These are phyloP conservation scores for Adansonia rubrostipa DNA, from an alignment of 441 rosid species.

Conservation along the genomic window DNA sequence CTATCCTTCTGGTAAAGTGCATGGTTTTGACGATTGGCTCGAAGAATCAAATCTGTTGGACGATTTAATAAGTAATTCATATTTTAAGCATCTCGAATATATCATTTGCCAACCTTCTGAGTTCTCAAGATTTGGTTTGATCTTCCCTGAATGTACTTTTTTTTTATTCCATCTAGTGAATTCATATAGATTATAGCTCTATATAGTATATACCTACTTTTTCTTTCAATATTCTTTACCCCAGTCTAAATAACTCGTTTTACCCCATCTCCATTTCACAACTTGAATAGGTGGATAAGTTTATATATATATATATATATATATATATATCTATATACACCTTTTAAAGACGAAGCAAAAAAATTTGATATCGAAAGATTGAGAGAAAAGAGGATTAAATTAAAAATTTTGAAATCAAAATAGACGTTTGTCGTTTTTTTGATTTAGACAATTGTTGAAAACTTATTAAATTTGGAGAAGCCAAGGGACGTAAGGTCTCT, in stretches of 20 bases:
- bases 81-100: slow-evolving; percentile 39
- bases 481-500: no score
- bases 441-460: no score
- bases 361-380: no score
- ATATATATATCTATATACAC: no score
- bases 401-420: no score
- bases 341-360: no score
- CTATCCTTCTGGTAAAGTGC: slow-evolving; percentile 28
- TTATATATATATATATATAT: no score
- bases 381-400: no score
- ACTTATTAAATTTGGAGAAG: no score
- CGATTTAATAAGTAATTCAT: slow-evolving; percentile 25
- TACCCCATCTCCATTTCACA: slow-evolving; percentile 20
- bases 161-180: slow-evolving; percentile 19
- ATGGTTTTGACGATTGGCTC: slow-evolving; percentile 30
- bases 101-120: slow-evolving; percentile 30
- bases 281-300: background rate
- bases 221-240: background rate
- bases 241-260: slow-evolving; percentile 23
- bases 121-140: slow-evolving; percentile 42
- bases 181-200: slow-evolving; percentile 14
- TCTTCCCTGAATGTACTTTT: slow-evolving; percentile 40
- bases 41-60: slow-evolving; percentile 33
- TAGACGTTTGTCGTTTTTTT: no score
- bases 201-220: slow-evolving; percentile 40